These are phyloP conservation scores for Mediolabrus comicus DNA, from an alignment of 108 stramenopile genomes.

Conservation along the genomic window DNA sequence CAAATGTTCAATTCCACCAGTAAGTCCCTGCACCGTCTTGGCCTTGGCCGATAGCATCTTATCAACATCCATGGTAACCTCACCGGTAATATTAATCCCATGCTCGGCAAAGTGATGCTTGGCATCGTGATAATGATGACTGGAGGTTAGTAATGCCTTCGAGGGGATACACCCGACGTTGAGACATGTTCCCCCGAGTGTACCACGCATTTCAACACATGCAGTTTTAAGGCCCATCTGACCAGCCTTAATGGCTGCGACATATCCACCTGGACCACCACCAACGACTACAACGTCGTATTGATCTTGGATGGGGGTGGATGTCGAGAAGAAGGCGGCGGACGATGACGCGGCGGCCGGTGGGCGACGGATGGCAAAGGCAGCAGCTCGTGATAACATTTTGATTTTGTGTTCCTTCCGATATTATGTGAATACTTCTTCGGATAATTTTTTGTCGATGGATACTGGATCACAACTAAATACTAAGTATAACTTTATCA, in stretches of 20 bases:
- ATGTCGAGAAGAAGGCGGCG: constrained; percentile 22
- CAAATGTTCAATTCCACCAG: constrained; percentile 98
- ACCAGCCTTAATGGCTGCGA: constrained; percentile 98
- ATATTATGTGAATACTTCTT: no score
- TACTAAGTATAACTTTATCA: no score
- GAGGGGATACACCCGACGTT: constrained; percentile 99
- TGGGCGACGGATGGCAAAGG: constrained; percentile 5
- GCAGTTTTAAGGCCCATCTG: constrained; percentile 98
- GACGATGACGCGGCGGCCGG: not conserved
- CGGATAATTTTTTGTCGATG: no score
- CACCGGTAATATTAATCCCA: constrained; percentile 79
- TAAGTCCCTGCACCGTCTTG: constrained; percentile 93
- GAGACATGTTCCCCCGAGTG: constrained; percentile 94
- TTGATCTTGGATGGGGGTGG: constrained; percentile 25
- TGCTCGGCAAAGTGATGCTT: constrained; percentile 94
- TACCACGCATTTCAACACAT: constrained; percentile 97
- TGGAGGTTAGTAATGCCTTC: constrained; percentile 94
- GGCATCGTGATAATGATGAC: constrained; percentile 97
- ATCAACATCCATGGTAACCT: constrained; percentile 86
- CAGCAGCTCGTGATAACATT: constrained; percentile 21
- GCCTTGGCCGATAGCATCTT: constrained; percentile 93
- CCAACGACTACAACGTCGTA: constrained; percentile 65
- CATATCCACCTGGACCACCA: constrained; percentile 99
- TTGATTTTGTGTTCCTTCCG: not conserved
- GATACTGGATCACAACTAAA: no score